phyloP scores from a whole-genome alignment of 176 grass and related monocot species.

The Oryza australiensis region DNA sequence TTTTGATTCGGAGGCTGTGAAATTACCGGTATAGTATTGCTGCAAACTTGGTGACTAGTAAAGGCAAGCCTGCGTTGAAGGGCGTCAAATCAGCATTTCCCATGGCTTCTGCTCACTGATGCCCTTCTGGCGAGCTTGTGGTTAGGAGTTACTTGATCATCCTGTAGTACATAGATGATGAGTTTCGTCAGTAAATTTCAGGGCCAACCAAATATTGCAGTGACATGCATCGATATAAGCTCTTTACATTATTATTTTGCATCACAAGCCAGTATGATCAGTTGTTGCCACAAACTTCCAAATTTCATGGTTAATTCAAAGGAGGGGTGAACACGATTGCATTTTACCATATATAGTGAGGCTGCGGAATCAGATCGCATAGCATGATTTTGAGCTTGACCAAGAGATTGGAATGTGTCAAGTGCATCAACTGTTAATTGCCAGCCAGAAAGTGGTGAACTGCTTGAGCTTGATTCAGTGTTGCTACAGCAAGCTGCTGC shows the following conservation, averaged over 20 bases:
- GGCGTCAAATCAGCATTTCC: constrained; percentile 58
- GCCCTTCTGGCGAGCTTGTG: constrained; percentile 61
- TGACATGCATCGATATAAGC: background rate
- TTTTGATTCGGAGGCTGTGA: background rate
- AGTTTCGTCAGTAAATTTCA: background rate
- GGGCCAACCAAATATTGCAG: background rate
- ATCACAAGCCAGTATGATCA: background rate
- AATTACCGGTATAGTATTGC: background rate
- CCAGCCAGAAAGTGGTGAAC: constrained; percentile 74
- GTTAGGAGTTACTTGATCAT: constrained; percentile 75
- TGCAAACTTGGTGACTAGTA: background rate
- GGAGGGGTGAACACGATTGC: constrained; percentile 10
- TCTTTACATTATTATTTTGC: constrained; percentile 2
- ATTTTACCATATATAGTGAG: constrained; percentile 85
- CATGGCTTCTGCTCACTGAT: constrained; percentile 75
- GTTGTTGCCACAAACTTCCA: background rate
- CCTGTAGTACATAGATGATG: constrained; percentile 50
- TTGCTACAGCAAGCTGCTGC: constrained; percentile 66
- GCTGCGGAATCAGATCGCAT: constrained; percentile 96
- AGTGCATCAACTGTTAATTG: constrained; percentile 87
- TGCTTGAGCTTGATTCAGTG: constrained; percentile 50
- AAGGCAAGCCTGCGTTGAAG: background rate
- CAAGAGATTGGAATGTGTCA: constrained; percentile 76
- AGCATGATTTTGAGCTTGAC: constrained; percentile 82
- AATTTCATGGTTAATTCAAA: background rate